A percentile compares a stretch with the other conserved stretches of the same genome.
These are phyloP conservation scores for Phytophthora rubi DNA, from an alignment of 352 stramenopile species.

Conservation along the genomic window DNA sequence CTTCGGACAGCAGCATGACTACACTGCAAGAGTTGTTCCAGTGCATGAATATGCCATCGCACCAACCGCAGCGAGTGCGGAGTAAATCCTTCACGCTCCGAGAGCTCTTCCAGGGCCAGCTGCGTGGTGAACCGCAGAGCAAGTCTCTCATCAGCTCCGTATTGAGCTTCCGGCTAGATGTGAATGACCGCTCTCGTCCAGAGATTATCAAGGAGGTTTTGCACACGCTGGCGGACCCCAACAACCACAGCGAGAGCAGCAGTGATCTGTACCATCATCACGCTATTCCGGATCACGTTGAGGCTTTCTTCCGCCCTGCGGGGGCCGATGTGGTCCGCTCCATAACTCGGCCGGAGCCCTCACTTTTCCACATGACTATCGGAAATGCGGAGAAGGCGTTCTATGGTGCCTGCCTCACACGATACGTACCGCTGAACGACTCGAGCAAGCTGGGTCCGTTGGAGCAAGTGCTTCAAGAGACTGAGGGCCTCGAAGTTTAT, in stretches of 20 bases:
- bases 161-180: constrained; percentile 70
- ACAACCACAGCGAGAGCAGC: constrained; percentile 47
- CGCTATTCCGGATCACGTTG: constrained; percentile 82
- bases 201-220: constrained; percentile 75
- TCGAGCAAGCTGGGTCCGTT: constrained; percentile 71
- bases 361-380: constrained; percentile 86
- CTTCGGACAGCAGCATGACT: constrained; percentile 82
- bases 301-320: constrained; percentile 80
- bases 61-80: constrained; percentile 77
- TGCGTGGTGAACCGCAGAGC: constrained; percentile 64
- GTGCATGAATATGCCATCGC: constrained; percentile 87
- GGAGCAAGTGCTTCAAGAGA: constrained; percentile 81
- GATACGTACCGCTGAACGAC: constrained; percentile 77
- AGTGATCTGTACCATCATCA: constrained; percentile 78
- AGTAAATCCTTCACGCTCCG: constrained; percentile 74
- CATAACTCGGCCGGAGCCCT: constrained; percentile 62
- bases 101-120: constrained; percentile 68
- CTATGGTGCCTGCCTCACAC: constrained; percentile 80
- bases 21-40: constrained; percentile 88
- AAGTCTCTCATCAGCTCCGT: constrained; percentile 78
- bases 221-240: constrained; percentile 65
- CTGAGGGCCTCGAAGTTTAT: constrained; percentile 83
- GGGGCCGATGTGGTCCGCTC: constrained; percentile 67
- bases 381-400: constrained; percentile 84
- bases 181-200: constrained; percentile 59